Conservation (phyloP, 805 yeast species). For the Kregervanrija fluxuum region DNA sequence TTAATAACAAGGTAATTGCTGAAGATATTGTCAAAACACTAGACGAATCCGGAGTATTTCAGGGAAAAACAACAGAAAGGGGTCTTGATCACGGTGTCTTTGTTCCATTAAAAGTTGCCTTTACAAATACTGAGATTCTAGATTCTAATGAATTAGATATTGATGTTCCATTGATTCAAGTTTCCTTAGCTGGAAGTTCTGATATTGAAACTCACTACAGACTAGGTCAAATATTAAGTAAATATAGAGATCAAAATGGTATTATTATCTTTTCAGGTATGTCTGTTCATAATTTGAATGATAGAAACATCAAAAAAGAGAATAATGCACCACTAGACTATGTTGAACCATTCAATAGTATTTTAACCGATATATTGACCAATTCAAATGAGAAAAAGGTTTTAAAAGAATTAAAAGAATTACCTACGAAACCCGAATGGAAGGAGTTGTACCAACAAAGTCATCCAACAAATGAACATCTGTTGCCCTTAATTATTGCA, state of each 20-base stretch:
- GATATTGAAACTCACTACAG: constrained; percentile 36
- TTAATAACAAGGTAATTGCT: constrained; percentile 36
- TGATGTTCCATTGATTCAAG: constrained; percentile 40
- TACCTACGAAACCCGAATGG: constrained; percentile 20
- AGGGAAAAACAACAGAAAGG: constrained; percentile 36
- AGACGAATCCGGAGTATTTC: constrained; percentile 30
- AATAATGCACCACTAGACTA: constrained; percentile 38
- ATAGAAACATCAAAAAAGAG: constrained; percentile 20
- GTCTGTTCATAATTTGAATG: constrained; percentile 68
- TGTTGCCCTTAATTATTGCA: constrained; percentile 54
- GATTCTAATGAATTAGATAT: constrained; percentile 33
- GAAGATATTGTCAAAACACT: constrained; percentile 34
- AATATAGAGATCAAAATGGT: constrained; percentile 43
- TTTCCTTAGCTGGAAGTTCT: constrained; percentile 35
- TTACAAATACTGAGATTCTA: constrained; percentile 31
- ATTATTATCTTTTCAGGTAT: constrained; percentile 61
- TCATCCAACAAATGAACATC: constrained; percentile 72
- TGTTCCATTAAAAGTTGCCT: constrained; percentile 72
- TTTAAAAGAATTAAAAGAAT: constrained; percentile 30
- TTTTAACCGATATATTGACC: constrained; percentile 35
- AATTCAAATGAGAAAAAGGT: constrained; percentile 20
- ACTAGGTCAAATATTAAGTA: constrained; percentile 46
- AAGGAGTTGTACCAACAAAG: constrained; percentile 34
- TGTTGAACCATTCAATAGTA: constrained; percentile 40
- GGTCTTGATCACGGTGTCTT: constrained; percentile 80